Conservation (phyloP, 2,329 filamentous ascomycete genomes). For the Pseudopyrenochaeta lycopersici region DNA sequence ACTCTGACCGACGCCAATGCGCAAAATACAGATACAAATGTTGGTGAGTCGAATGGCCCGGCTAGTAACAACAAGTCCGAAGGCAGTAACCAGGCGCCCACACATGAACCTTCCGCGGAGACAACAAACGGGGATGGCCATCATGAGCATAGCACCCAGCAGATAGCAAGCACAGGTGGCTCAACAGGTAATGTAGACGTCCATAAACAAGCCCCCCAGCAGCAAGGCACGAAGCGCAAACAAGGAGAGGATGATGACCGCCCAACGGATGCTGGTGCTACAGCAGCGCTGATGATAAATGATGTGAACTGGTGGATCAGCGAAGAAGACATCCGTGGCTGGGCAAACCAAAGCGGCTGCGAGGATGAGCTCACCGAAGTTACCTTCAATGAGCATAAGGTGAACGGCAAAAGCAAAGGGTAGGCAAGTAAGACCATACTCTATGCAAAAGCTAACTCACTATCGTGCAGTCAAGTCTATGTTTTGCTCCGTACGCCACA, state of each 20-base stretch:
- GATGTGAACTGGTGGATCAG: conserved; percentile 93
- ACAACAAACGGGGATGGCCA: conserved; percentile 30
- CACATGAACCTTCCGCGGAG: conserved; percentile 30
- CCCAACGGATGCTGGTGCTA: conserved; percentile 67
- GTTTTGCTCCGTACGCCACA: conserved; percentile 85
- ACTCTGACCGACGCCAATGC: conserved; percentile 31
- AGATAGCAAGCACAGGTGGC: conserved; percentile 55
- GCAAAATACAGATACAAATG: conserved; percentile 45
- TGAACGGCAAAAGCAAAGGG: conserved; percentile 99
- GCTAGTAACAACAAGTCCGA: conserved; percentile 19
- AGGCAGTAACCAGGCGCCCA: conserved; percentile 19
- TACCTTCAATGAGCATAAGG: conserved; percentile 97
- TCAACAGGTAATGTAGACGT: conserved; percentile 46
- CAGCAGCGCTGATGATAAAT: conserved; percentile 80
- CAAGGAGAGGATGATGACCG: conserved; percentile 63
- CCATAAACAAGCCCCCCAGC: conserved; percentile 56
- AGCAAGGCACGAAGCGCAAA: conserved; percentile 70
- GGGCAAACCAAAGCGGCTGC: conserved; percentile 79
- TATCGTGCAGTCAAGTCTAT: conserved; percentile 71
- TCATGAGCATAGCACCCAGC: conserved; percentile 48
- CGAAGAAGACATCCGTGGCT: conserved; percentile 92
- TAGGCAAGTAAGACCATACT: conserved; percentile 55
- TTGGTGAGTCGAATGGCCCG: conserved; percentile 19
- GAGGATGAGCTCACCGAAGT: conserved; percentile 90
- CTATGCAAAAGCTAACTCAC: conserved; percentile 14